These are phyloP conservation scores for Amanita subjunquillea DNA, from an alignment of 768 basidiomycete genomes.

Conservation along the genomic window DNA sequence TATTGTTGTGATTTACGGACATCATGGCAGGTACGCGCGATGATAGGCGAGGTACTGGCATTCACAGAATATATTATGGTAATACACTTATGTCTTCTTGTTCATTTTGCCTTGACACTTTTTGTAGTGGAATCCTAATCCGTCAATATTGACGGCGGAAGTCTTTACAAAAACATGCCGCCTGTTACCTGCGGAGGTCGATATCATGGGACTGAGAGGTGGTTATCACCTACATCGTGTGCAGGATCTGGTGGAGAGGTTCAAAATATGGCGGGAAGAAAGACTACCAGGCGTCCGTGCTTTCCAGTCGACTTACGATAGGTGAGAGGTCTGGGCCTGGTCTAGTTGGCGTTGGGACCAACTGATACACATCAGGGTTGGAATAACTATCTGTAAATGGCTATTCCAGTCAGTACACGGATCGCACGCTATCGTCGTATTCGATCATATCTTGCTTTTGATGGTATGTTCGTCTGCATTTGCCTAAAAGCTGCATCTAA, in stretches of 20 bases:
- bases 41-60: conserved; percentile 66
- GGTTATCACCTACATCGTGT: conserved; percentile 52
- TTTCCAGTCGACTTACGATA: conserved; percentile 81
- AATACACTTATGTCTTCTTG: neutral
- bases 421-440: conserved; percentile 63
- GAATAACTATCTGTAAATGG: conserved; percentile 67
- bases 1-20: conserved; percentile 1
- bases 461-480: conserved; percentile 38
- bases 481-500: neutral
- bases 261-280: conserved; percentile 62
- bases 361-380: conserved; percentile 32
- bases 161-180: conserved; percentile 63
- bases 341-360: neutral
- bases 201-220: conserved; percentile 70
- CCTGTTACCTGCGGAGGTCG: conserved; percentile 38
- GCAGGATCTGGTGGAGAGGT: conserved; percentile 45
- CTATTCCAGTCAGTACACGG: conserved; percentile 67
- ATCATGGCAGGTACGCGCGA: conserved; percentile 48
- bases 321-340: conserved; percentile 24
- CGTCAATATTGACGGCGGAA: conserved; percentile 49
- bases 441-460: conserved; percentile 75
- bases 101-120: neutral
- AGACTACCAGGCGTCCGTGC: conserved; percentile 68
- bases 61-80: conserved; percentile 70
- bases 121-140: conserved; percentile 51